Conservation (phyloP, 225 moss, liverwort and hornwort species). For the Marchantia polymorpha region DNA sequence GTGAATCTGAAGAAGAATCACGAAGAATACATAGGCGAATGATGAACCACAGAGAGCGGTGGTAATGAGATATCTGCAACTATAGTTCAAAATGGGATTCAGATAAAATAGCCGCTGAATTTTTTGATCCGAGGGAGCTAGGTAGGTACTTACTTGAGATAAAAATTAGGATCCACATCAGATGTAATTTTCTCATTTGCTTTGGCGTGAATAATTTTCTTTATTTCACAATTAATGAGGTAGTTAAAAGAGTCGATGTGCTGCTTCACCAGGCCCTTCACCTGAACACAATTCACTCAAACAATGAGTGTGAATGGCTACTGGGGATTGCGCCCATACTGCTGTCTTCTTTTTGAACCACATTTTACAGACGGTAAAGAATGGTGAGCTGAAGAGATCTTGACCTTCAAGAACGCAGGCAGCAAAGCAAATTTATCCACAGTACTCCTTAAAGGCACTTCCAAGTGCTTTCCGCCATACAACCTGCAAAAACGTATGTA, state of each 20-base stretch:
- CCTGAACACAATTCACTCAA: constrained; percentile 37
- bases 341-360: no score
- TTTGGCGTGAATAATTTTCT: constrained; percentile 96
- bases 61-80: no score
- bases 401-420: constrained; percentile 98
- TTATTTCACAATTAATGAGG: constrained; percentile 96
- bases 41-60: no score
- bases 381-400: not conserved
- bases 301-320: not conserved
- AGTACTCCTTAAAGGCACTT: constrained; percentile 58
- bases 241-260: constrained; percentile 99
- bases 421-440: constrained; percentile 95
- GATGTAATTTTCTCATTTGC: constrained; percentile 97
- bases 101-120: no score
- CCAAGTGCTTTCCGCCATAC: constrained; percentile 43
- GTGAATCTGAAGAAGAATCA: constrained; percentile 30
- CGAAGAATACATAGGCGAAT: not conserved
- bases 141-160: constrained; percentile 93
- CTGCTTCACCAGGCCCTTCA: constrained; percentile 95
- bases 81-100: no score
- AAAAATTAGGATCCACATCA: constrained; percentile 92
- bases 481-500: constrained; percentile 19
- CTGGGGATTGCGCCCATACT: not conserved
- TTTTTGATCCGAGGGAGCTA: no score
- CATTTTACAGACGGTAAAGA: not conserved